Evolutionary conservation across 1,284 basidiomycete species (phyloP), one percentile per base, ranked within the genome.

Genomic region (Apiotrichum mycotoxinovorans): DNA sequence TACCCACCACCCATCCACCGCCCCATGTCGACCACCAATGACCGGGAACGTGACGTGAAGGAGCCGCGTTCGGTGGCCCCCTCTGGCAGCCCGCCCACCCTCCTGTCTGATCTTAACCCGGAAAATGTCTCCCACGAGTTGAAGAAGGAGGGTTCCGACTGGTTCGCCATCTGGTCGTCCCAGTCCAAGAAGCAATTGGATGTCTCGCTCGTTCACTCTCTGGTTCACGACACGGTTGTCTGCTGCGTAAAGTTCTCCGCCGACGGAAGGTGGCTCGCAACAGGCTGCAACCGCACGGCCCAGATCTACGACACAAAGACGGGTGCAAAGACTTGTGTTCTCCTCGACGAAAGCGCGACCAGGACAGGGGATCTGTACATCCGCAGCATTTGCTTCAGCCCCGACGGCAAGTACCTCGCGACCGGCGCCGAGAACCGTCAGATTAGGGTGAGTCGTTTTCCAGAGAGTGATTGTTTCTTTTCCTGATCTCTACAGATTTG

Each of bases 111-210:
- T 55, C 73, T 81, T 25, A 80, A 82, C 56, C 79, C 79, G 10
- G 80, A 80, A 3, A 78, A 77, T 42, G 79, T 83, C 20, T 78
- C 80, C 22, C 73, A 78, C 47, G 81, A 82, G 47, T 69, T 82
- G 53, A 83, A 83, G 66, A 90, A 89, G 76, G 89, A 93, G 73
- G 94, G 92, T 0, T 79, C 81, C 37, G 96, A 98, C 76, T 98
- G 95, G 95, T 89, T 94, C 69, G 92, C 91, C 20, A 84, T 96
- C 52, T 97, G 92, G 81, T 96, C 92, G 73, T 87, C 89, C 17
- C 87, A 88, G 67, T 84, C 81, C 23, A 89, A 91, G 78, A 82
- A 87, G 49, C 82, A 84, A 57, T 79, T 96, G 55, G 92, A 98
- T 73, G 90, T 98, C n/a, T 81, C 80, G 47, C 78, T 98, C 54